phyloP scores from a whole-genome alignment of 2,329 filamentous ascomycete genomes.

The Pseudonectria foliicola region DNA sequence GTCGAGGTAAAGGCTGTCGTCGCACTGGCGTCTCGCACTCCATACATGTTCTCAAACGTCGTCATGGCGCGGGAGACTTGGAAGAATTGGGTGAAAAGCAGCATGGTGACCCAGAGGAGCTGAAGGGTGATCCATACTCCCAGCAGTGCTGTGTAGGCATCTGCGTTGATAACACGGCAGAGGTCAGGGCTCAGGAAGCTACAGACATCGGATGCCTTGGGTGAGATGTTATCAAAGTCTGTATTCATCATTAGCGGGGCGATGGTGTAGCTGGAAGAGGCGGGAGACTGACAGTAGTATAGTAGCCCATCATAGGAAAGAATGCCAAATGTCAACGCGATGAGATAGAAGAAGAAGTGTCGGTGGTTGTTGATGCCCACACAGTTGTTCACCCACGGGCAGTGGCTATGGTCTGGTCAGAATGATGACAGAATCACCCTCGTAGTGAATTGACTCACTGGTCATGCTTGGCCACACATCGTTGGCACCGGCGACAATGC shows the following conservation, averaged over 20 bases:
- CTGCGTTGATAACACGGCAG: conserved; percentile 70
- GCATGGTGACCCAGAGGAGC: conserved; percentile 94
- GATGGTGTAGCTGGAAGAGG: neutral
- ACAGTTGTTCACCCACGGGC: conserved; percentile 97
- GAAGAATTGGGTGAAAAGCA: conserved; percentile 85
- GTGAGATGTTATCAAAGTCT: conserved; percentile 58
- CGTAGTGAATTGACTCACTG: conserved; percentile 54
- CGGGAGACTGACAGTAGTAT: conserved; percentile 55
- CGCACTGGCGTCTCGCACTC: conserved; percentile 54
- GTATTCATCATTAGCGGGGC: conserved; percentile 5
- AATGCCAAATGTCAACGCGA: conserved; percentile 70
- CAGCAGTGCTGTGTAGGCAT: conserved; percentile 77
- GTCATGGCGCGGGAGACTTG: conserved; percentile 91
- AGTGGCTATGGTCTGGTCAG: conserved; percentile 57
- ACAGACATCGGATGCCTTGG: conserved; percentile 52
- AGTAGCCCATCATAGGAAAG: conserved; percentile 63
- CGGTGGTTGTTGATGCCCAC: conserved; percentile 93
- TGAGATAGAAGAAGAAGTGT: conserved; percentile 87
- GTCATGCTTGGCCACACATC: conserved; percentile 93
- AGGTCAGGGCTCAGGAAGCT: conserved; percentile 67
- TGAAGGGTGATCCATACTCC: conserved; percentile 76
- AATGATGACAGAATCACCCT: neutral
- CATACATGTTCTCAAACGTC: conserved; percentile 94
- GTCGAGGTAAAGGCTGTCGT: conserved; percentile 74
- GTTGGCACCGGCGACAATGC: conserved; percentile 84